Conservation (phyloP, 2,329 filamentous ascomycete genomes). For the Claviceps maximensis region DNA sequence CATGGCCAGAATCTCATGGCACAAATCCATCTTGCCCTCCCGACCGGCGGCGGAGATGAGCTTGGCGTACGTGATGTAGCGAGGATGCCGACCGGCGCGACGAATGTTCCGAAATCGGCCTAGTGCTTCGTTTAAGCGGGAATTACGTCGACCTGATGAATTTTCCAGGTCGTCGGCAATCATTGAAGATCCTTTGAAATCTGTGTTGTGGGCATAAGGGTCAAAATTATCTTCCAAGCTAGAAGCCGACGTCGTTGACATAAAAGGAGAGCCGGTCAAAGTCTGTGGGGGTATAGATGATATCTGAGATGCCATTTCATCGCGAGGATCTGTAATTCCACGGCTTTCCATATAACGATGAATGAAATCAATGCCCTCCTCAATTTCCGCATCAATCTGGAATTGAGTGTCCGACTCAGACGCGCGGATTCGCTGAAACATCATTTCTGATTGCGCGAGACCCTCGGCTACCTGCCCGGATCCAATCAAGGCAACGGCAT, state of each 20-base stretch:
- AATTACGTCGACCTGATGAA: slow-evolving; percentile 56
- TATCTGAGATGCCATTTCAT: slow-evolving; percentile 33
- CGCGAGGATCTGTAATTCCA: slow-evolving; percentile 41
- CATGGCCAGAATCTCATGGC: slow-evolving; percentile 78
- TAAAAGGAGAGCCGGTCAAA: slow-evolving; percentile 31
- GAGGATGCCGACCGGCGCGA: slow-evolving; percentile 76
- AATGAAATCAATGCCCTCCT: slow-evolving; percentile 68
- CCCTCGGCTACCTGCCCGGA: slow-evolving; percentile 76
- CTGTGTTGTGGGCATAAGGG: slow-evolving; percentile 78
- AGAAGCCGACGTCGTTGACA: slow-evolving; percentile 42
- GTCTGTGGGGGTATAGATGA: slow-evolving; percentile 32
- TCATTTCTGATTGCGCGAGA: slow-evolving; percentile 62
- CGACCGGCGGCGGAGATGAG: slow-evolving; percentile 83
- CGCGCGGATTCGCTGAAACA: slow-evolving; percentile 74
- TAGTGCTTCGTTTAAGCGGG: slow-evolving; percentile 67
- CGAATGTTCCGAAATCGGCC: slow-evolving; percentile 85
- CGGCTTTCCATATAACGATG: slow-evolving; percentile 44
- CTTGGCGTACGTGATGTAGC: slow-evolving; percentile 95
- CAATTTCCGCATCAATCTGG: slow-evolving; percentile 64
- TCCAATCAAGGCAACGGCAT: slow-evolving; percentile 73
- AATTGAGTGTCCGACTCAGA: slow-evolving; percentile 34
- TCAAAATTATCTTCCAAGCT: slow-evolving; percentile 74
- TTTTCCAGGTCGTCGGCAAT: slow-evolving; percentile 87
- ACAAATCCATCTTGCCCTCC: slow-evolving; percentile 66
- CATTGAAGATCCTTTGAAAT: slow-evolving; percentile 82